Percentiles rank a stretch among this genome's conserved stretches.
Evolutionary conservation across 116 monocot species (phyloP).

Genomic region (Zostera marina): DNA sequence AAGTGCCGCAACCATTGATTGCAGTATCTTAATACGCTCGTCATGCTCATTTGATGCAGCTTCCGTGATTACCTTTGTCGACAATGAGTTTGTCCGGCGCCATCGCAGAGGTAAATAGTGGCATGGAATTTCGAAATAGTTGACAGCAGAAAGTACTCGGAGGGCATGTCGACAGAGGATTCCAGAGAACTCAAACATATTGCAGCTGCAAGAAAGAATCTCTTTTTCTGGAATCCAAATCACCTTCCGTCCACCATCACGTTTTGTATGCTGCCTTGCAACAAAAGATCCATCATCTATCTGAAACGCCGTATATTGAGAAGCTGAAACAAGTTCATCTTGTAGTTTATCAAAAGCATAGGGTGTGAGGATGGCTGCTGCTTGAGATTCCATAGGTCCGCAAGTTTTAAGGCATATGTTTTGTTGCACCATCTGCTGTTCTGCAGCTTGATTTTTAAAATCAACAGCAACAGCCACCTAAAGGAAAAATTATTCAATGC

Average conservation of each 20-base stretch:
- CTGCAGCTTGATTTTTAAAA: slow-evolving; percentile 47
- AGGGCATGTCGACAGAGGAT: slow-evolving; percentile 60
- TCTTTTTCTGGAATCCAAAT: slow-evolving; percentile 41
- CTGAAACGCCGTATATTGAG: slow-evolving; percentile 62
- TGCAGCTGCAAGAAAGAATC: slow-evolving; percentile 63
- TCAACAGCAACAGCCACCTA: slow-evolving; percentile 50
- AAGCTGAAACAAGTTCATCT: slow-evolving; percentile 53
- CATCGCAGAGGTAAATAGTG: slow-evolving; percentile 18
- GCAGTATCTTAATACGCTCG: slow-evolving; percentile 35
- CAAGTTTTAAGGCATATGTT: slow-evolving; percentile 65
- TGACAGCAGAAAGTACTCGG: slow-evolving; percentile 46
- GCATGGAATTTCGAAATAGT: slow-evolving; percentile 70
- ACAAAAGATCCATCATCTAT: slow-evolving; percentile 42
- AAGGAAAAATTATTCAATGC: neutral
- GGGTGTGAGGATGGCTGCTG: slow-evolving; percentile 52
- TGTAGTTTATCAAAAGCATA: slow-evolving; percentile 74
- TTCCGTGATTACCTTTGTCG: slow-evolving; percentile 10
- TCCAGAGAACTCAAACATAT: slow-evolving; percentile 62
- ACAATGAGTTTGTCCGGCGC: slow-evolving; percentile 15
- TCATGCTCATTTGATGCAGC: slow-evolving; percentile 14
- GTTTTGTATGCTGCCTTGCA: slow-evolving; percentile 56
- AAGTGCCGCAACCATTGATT: slow-evolving; percentile 47
- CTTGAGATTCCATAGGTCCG: slow-evolving; percentile 66
- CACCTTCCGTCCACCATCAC: slow-evolving; percentile 45
- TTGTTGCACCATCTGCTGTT: slow-evolving; percentile 58